Evolutionary conservation across 2,329 filamentous ascomycete genomes (phyloP).

Genomic region (Didymosphaeria variabile): DNA sequence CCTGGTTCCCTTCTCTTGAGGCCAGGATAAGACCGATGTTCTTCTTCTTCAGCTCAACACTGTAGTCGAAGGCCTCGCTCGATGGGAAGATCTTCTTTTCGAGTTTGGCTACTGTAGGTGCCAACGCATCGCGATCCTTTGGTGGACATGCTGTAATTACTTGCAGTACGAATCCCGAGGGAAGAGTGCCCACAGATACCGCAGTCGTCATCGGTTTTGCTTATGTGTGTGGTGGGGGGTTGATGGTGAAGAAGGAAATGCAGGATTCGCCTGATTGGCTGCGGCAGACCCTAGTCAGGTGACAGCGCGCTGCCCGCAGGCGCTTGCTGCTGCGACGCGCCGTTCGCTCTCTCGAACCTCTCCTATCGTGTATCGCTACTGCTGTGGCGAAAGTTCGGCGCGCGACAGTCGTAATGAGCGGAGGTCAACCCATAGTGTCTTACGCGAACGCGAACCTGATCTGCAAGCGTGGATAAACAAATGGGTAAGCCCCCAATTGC

Average conservation of each 20-base stretch:
- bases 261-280: neutral
- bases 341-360: neutral
- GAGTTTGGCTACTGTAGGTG: slow-evolving; percentile 40
- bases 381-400: too few species aligned
- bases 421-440: too few species aligned
- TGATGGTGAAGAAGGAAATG: neutral
- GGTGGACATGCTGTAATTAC: slow-evolving; percentile 28
- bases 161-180: slow-evolving; percentile 6
- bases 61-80: slow-evolving; percentile 61
- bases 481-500: too few species aligned
- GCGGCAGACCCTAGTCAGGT: neutral
- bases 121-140: slow-evolving; percentile 30
- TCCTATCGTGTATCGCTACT: too few species aligned
- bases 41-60: slow-evolving; percentile 58
- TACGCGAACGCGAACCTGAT: too few species aligned
- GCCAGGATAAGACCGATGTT: slow-evolving; percentile 56
- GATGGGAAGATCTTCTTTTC: slow-evolving; percentile 62
- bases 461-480: too few species aligned
- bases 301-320: neutral
- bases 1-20: slow-evolving; percentile 27
- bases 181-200: neutral
- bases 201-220: neutral
- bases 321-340: too few species aligned
- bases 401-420: too few species aligned
- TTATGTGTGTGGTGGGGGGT: neutral